These are phyloP conservation scores for Russula emetica DNA, from an alignment of 768 basidiomycete genomes.

Conservation along the genomic window DNA sequence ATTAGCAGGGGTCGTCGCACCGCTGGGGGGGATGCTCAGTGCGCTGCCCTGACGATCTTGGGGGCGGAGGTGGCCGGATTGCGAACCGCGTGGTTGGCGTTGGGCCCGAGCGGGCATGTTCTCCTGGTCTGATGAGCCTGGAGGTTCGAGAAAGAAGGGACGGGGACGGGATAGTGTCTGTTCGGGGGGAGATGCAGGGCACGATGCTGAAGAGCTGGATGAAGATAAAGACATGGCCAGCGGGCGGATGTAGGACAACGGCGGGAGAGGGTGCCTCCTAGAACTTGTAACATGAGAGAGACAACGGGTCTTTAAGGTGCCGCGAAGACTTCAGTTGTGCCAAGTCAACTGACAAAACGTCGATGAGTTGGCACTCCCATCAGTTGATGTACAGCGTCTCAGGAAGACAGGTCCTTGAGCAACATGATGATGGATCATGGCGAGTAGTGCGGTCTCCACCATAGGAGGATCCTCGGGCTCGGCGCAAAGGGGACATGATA, in stretches of 20 bases:
- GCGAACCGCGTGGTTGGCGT: conserved; percentile 9
- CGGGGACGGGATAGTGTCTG: conserved; percentile 18
- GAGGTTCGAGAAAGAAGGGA: conserved; percentile 18
- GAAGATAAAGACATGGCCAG: conserved; percentile 9
- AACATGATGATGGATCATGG: conserved; percentile 4
- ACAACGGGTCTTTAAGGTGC: conserved; percentile 16
- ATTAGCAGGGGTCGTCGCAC: conserved; percentile 32
- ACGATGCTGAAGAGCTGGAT: background rate
- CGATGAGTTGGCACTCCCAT: conserved; percentile 1
- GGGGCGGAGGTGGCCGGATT: conserved; percentile 16
- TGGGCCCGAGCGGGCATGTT: background rate
- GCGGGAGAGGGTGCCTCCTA: conserved; percentile 5
- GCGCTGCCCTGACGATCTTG: conserved; percentile 22
- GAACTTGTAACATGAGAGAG: background rate
- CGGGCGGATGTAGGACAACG: background rate
- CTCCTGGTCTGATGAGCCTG: conserved; percentile 16
- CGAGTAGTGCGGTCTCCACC: conserved; percentile 13
- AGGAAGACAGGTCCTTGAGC: conserved; percentile 3
- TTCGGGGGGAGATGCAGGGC: background rate
- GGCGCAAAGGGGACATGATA: conserved; percentile 8
- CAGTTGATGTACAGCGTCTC: conserved; percentile 2
- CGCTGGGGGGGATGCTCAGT: conserved; percentile 17
- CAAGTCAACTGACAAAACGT: background rate
- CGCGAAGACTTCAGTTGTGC: background rate
- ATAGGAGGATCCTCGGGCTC: conserved; percentile 10